Base-by-base conservation (phyloP, 2,329 filamentous ascomycete species). In the Onygenales sp. region DNA sequence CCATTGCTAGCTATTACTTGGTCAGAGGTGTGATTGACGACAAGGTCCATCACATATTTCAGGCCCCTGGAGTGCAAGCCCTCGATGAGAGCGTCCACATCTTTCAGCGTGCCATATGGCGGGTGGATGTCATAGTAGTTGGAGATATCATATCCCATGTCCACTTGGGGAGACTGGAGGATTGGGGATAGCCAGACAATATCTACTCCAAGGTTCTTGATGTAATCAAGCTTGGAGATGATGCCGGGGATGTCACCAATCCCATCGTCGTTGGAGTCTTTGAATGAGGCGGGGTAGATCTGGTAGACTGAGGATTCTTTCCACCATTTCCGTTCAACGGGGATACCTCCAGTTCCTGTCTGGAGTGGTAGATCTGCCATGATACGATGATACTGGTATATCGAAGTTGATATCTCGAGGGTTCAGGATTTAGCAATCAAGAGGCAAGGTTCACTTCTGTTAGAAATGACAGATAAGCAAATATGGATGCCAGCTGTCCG, bases 221-320 rank as follows among this genome's bases (percentile, higher is more conserved):
- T 71, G 59, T 82, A 81, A 61, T 80, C 77, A 14, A 82, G 68
- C 48, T 78, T 72, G 13, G 75, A 76, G 49, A 80, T 79, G 58
- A 83, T 80, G 39, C 80, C 80, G 46, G 73, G 74, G n/a, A 83
- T 66, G 56, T 82, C 79, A 42, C 80, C 80, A 46, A 76, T 66
- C 5, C 80, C 80, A 54, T 78, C 75, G 42, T 76, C 77, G 17
- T 77, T 81, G 43, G 76, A 77, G 63, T 82, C 80, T 57, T 80
- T 75, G 69, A 83, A 83, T 31, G 77, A 80, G n/a, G 80, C 76
- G 2, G 80, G 79, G 62, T 83, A 84, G 57, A 84, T 76, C 58
- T 84, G 79, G 62, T 84, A 84, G 21, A 83, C 78, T 8, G 77
- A 73, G 50, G 73, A 75, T 63, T 83, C 78, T 59, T 82, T 82